A percentile compares a stretch with the other conserved stretches of the same genome.
phyloP scores from a whole-genome alignment of 2,329 filamentous ascomycete genomes.

The Didymella segeticola region DNA sequence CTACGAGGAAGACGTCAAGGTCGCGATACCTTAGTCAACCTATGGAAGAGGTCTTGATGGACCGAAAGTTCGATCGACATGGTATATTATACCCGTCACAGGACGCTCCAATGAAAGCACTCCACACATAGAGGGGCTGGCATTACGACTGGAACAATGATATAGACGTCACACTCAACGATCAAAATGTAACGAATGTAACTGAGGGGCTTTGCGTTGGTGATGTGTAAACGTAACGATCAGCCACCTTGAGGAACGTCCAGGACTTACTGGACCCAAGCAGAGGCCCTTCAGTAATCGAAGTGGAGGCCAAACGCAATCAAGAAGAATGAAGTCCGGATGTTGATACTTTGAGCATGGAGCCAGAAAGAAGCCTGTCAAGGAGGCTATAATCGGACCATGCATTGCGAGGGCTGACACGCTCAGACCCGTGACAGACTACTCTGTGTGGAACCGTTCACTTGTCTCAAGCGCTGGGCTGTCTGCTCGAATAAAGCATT shows the following conservation, averaged over 20 bases:
- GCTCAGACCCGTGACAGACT: no score
- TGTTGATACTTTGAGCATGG: no score
- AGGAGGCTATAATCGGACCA: no score
- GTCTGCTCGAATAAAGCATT: no score
- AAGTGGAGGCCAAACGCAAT: no score
- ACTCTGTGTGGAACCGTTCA: no score
- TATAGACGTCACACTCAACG: constrained; percentile 18
- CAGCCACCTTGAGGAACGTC: background rate
- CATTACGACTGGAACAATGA: constrained; percentile 12
- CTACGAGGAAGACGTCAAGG: constrained; percentile 81
- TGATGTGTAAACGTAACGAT: background rate
- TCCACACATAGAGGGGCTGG: background rate
- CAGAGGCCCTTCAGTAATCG: no score
- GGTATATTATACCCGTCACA: constrained; percentile 9
- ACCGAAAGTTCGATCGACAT: constrained; percentile 11
- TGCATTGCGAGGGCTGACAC: no score
- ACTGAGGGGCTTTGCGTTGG: background rate
- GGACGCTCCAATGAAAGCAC: background rate
- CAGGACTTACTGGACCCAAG: no score
- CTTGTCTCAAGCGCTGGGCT: no score
- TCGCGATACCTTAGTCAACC: constrained; percentile 62
- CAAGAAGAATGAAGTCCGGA: no score
- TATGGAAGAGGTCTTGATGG: background rate
- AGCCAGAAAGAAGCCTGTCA: no score
- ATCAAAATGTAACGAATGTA: constrained; percentile 10